Percentiles rank a stretch among this genome's conserved stretches.
phyloP scores from a whole-genome alignment of 441 rosid species.

The Pelargonium australe region DNA sequence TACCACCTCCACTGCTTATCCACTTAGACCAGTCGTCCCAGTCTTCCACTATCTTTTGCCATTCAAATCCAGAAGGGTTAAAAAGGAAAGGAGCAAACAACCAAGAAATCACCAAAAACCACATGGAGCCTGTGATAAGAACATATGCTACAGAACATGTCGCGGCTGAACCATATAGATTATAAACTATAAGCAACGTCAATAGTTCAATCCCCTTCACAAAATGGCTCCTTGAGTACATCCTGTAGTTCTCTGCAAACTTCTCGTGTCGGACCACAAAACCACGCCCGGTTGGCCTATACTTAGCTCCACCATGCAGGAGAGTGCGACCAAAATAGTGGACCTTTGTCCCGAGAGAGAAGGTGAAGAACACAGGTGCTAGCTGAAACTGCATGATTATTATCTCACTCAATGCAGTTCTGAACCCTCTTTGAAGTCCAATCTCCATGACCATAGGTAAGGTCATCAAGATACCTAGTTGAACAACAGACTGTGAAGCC shows the following conservation, averaged over 20 bases:
- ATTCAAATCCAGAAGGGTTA: no score
- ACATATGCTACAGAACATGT: constrained; percentile 29
- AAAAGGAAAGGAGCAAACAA: constrained; percentile 26
- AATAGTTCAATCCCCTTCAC: constrained; percentile 25
- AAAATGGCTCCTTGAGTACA: constrained; percentile 30
- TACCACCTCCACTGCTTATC: constrained; percentile 25
- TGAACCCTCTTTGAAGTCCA: constrained; percentile 89
- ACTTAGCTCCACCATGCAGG: constrained; percentile 28
- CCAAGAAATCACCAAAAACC: constrained; percentile 27
- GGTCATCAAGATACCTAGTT: constrained; percentile 70
- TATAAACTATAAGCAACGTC: constrained; percentile 65
- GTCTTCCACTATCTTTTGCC: constrained; percentile 29
- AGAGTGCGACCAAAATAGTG: constrained; percentile 29
- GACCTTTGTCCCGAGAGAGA: constrained; percentile 87
- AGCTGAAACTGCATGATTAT: constrained; percentile 93
- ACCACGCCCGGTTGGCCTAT: constrained; percentile 29
- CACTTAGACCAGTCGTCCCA: constrained; percentile 29
- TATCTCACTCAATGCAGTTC: constrained; percentile 74
- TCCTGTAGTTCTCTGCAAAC: constrained; percentile 27
- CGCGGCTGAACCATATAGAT: constrained; percentile 53
- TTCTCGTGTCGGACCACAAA: constrained; percentile 29
- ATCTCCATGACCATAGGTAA: constrained; percentile 97
- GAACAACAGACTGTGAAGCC: constrained; percentile 89
- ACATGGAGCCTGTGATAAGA: constrained; percentile 38
- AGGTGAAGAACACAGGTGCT: constrained; percentile 85